Evolutionary conservation across 2,329 filamentous ascomycete genomes (phyloP), one percentile per base, ranked within the genome.

Genomic region (Atkinsonella texensis): DNA sequence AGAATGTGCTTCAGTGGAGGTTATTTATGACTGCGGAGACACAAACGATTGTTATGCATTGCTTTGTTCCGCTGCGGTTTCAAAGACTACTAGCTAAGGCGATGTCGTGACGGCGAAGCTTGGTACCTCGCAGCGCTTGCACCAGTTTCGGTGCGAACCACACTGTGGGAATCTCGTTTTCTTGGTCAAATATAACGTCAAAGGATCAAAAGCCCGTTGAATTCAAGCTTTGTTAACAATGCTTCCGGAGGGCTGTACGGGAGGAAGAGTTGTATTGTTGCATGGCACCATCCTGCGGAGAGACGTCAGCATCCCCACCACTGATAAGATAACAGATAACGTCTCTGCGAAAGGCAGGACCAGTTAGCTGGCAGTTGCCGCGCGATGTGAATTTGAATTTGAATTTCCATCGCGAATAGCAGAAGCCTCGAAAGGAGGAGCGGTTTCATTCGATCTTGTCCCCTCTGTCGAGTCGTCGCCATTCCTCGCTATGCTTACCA

Each of bases 401-500:
- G n/a, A n/a, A n/a, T n/a, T 23, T 23, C 20, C n/a, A 18, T 20
- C 18, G 40, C 18, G 40, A 42, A 42, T 13, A 18, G 35, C 35
- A 8, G 11, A 15, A 38, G 7, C 10, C 15, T 38, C 35, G 15
- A 38, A 12, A 15, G 13, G 38, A 13, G n/a, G 38, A 28, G 28
- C 28, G 5, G 28, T 28, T 28, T 28, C 20, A 28, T n/a, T 42
- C 40, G 17, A 20, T 17, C 40, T 15, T 18, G 40, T 11, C n/a
- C 18, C n/a, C 35, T 38, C 35, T 38, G 6, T 15, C 11, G 15
- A 12, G 35, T 7, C 35, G 35, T 15, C 35, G 15, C 6, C 40
- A 44, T 3, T 31, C 11, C 2, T 15, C 5, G 28, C n/a, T 18
- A 70, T 70, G 68, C 61, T 75, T 46, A 70, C 75, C 33, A 77